A percentile compares a stretch with the other conserved stretches of the same genome.
Evolutionary conservation across 768 basidiomycete species (phyloP).

Genomic region (Mycena rosella): DNA sequence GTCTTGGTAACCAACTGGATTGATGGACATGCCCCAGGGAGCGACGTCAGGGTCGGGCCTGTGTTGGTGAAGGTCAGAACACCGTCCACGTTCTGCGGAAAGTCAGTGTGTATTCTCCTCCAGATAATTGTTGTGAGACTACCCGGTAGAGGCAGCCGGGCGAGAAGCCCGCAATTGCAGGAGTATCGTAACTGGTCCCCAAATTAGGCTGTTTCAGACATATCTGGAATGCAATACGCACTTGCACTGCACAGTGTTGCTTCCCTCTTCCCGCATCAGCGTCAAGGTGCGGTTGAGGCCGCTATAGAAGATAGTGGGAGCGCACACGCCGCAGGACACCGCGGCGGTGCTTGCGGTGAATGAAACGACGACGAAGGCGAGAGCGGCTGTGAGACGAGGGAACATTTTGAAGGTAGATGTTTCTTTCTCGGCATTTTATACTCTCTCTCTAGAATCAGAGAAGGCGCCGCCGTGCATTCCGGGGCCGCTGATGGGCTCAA

Average conservation of each 20-base stretch:
- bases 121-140: neutral
- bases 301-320: slow-evolving; percentile 23
- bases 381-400: slow-evolving; percentile 2
- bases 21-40: slow-evolving; percentile 17
- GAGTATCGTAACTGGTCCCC: slow-evolving; percentile 32
- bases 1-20: neutral
- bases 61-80: slow-evolving; percentile 26
- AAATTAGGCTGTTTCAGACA: neutral
- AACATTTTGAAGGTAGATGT: neutral
- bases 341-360: slow-evolving; percentile 21
- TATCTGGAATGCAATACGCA: slow-evolving; percentile 5
- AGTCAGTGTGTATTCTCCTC: neutral
- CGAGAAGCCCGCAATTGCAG: slow-evolving; percentile 19
- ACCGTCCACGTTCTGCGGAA: slow-evolving; percentile 26
- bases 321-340: slow-evolving; percentile 31
- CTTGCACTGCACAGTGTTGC: slow-evolving; percentile 35
- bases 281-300: slow-evolving; percentile 33
- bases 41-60: neutral
- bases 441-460: too few species aligned
- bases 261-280: slow-evolving; percentile 1
- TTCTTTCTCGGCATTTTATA: neutral
- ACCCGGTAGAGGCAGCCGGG: slow-evolving; percentile 31
- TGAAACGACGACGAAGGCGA: neutral
- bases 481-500: too few species aligned
- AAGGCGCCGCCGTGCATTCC: too few species aligned